A percentile compares a stretch with the other conserved stretches of the same genome.
phyloP scores from a whole-genome alignment of 805 yeast species.

The Saccharomycopsis sp. region DNA sequence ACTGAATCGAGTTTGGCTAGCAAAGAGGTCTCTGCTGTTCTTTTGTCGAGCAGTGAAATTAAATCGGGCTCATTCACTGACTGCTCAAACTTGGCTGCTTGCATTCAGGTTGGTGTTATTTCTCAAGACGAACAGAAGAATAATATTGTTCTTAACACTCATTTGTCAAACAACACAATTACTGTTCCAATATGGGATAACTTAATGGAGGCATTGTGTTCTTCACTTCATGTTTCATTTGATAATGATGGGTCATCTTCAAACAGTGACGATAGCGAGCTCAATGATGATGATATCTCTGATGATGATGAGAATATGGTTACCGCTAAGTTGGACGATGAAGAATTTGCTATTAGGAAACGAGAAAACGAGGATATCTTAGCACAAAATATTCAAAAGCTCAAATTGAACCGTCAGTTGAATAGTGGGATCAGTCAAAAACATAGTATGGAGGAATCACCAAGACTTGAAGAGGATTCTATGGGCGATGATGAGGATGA shows the following conservation, averaged over 20 bases:
- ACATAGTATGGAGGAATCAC: neutral
- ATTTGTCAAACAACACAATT: slow-evolving; percentile 8
- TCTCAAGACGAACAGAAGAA: neutral
- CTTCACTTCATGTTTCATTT: slow-evolving; percentile 15
- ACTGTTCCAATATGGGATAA: slow-evolving; percentile 22
- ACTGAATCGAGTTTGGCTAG: neutral
- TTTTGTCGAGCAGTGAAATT: slow-evolving; percentile 1
- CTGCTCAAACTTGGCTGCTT: neutral
- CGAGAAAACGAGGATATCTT: neutral
- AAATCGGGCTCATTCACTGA: neutral
- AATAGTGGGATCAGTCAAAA: too few species aligned
- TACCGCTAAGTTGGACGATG: slow-evolving; percentile 5
- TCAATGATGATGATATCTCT: slow-evolving; percentile 3
- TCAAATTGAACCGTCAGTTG: too few species aligned
- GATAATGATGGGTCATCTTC: slow-evolving; percentile 11
- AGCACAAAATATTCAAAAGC: neutral
- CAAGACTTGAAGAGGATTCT: slow-evolving; percentile 4
- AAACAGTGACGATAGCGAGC: slow-evolving; percentile 11
- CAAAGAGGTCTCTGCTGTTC: neutral
- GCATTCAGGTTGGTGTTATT: slow-evolving; percentile 9
- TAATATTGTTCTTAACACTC: neutral
- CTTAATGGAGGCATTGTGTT: slow-evolving; percentile 21
- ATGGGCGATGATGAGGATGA: neutral
- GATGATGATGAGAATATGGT: slow-evolving; percentile 1
- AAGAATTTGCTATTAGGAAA: slow-evolving; percentile 4